A percentile compares a stretch with the other conserved stretches of the same genome.
phyloP scores from a whole-genome alignment of 495 filamentous ascomycete species.

The Penicillium taxi region DNA sequence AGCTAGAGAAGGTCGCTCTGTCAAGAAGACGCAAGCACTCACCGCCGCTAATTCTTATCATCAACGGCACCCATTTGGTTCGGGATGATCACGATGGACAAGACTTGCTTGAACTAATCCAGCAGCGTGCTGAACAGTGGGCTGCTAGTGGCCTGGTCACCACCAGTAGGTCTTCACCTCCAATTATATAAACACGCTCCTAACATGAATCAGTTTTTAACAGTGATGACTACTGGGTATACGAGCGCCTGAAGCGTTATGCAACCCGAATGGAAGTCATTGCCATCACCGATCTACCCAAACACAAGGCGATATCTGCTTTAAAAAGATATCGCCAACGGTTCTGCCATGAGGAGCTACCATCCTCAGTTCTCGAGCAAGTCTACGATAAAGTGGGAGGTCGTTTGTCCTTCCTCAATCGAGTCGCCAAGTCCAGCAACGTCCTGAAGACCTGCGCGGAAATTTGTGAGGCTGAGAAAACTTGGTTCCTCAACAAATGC shows the following conservation, averaged over 20 bases:
- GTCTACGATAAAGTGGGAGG: conserved; percentile 83
- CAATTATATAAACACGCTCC: not conserved
- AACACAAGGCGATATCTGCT: conserved; percentile 63
- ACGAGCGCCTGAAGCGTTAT: conserved; percentile 83
- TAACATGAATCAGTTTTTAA: conserved; percentile 68
- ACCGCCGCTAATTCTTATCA: conserved; percentile 70
- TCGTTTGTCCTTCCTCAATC: conserved; percentile 74
- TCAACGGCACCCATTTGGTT: conserved; percentile 86
- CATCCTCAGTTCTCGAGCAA: conserved; percentile 52
- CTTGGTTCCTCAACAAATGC: conserved; percentile 91
- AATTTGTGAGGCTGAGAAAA: conserved; percentile 77
- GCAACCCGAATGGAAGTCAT: conserved; percentile 89
- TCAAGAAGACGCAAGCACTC: conserved; percentile 50
- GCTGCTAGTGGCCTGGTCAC: conserved; percentile 83
- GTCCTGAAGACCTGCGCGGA: conserved; percentile 69
- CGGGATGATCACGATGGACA: conserved; percentile 85
- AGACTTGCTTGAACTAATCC: conserved; percentile 86
- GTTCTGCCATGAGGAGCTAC: conserved; percentile 53
- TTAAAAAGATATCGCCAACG: conserved; percentile 65
- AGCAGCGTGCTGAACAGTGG: conserved; percentile 94
- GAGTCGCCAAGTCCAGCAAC: conserved; percentile 71
- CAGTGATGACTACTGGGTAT: conserved; percentile 96
- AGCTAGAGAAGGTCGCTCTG: conserved; percentile 90
- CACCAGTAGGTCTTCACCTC: conserved; percentile 36
- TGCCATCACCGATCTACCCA: conserved; percentile 71